These are phyloP conservation scores for Lipomyces spencermartinsiae DNA, from an alignment of 805 yeast species.

Conservation along the genomic window DNA sequence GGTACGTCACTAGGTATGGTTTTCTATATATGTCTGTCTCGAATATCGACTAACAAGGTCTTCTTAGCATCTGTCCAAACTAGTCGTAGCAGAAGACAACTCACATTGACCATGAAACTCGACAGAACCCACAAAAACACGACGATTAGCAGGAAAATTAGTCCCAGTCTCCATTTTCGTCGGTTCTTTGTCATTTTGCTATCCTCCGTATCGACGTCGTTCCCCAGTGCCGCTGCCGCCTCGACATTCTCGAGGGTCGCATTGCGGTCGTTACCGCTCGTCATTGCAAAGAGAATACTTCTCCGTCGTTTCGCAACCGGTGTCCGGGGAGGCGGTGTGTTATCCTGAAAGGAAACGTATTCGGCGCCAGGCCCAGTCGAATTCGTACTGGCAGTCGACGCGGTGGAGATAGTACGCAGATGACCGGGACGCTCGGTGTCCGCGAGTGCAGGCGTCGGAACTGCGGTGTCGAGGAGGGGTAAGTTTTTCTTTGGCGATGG, in stretches of 20 bases:
- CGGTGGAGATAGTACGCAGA: constrained; percentile 2
- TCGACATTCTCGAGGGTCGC: neutral
- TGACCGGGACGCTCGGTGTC: neutral
- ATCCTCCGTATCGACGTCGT: neutral
- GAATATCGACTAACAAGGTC: constrained; percentile 51
- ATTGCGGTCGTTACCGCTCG: neutral
- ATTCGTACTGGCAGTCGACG: neutral
- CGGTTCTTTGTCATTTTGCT: constrained; percentile 3
- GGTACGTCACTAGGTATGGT: constrained; percentile 90
- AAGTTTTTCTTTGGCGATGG: neutral
- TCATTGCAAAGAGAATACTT: constrained; percentile 12
- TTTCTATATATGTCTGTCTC: constrained; percentile 75
- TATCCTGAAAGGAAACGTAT: constrained; percentile 20
- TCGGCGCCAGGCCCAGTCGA: constrained; percentile 12
- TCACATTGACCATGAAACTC: constrained; percentile 79
- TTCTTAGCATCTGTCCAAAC: neutral
- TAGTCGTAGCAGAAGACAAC: neutral
- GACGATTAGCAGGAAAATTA: constrained; percentile 26
- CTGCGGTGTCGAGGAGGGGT: neutral
- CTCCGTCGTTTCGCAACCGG: constrained; percentile 11
- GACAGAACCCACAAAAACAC: constrained; percentile 76
- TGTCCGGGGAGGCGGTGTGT: constrained; percentile 18
- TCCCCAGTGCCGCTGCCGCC: neutral
- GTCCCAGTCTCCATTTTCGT: constrained; percentile 32
- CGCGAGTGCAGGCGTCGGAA: neutral